These are phyloP conservation scores for Candida sanyaensis DNA, from an alignment of 1,139 yeast genomes.

Conservation along the genomic window DNA sequence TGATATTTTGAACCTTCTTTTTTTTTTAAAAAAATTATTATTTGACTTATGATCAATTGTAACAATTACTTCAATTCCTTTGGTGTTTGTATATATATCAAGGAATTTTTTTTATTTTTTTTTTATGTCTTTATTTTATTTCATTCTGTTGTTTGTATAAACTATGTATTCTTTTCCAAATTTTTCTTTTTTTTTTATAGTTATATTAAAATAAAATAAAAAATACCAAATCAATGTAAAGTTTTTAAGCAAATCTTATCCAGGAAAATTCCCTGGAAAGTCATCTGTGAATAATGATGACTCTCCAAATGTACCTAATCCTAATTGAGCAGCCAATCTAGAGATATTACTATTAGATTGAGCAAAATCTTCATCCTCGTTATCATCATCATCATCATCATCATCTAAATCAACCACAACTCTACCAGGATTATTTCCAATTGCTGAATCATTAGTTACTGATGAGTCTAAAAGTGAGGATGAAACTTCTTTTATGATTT, in stretches of 20 bases:
- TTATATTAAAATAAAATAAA: no score
- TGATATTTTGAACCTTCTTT: not conserved
- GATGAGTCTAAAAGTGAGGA: not conserved
- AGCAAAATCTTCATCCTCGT: not conserved
- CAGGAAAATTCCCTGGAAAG: not conserved
- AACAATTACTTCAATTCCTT: not conserved
- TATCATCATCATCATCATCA: constrained; percentile 1
- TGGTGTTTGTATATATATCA: no score
- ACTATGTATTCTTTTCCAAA: constrained; percentile 1
- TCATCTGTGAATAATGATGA: not conserved
- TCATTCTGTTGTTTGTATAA: not conserved
- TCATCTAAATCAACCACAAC: not conserved
- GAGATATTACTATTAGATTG: not conserved
- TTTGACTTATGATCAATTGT: not conserved
- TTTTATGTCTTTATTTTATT: not conserved
- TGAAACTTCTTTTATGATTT: constrained; percentile 5
- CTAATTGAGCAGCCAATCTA: not conserved
- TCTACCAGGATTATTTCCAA: not conserved
- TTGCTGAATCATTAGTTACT: not conserved
- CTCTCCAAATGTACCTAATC: not conserved
- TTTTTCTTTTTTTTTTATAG: not conserved
- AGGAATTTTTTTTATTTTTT: not conserved
- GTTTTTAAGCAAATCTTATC: not conserved
- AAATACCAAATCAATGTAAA: not conserved
- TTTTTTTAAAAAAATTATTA: constrained; percentile 1